Conservation (phyloP, 257 asterid genomes). For the Fraxinus excelsior region DNA sequence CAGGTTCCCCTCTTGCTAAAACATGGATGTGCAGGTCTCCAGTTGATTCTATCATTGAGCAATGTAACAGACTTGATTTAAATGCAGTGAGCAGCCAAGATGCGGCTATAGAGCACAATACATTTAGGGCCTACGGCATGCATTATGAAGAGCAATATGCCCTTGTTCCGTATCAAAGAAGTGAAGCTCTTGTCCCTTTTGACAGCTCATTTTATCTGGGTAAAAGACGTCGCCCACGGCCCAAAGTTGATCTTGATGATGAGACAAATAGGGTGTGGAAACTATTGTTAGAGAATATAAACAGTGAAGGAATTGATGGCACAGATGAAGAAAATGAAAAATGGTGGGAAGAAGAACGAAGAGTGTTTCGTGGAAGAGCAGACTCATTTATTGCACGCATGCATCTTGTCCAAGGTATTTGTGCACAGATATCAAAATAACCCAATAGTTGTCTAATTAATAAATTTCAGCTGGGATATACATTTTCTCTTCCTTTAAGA, state of each 20-base stretch:
- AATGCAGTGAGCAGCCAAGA: constrained; percentile 27
- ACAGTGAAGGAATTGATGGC: constrained; percentile 56
- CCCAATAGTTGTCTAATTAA: not conserved
- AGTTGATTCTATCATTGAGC: constrained; percentile 37
- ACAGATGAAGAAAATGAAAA: constrained; percentile 47
- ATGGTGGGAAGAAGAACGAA: constrained; percentile 59
- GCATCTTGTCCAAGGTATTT: constrained; percentile 61
- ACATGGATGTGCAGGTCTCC: constrained; percentile 26
- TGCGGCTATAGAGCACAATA: constrained; percentile 18
- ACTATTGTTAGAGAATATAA: constrained; percentile 54
- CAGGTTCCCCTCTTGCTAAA: constrained; percentile 32
- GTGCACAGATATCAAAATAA: not conserved
- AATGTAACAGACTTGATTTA: constrained; percentile 29
- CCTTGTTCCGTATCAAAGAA: constrained; percentile 45
- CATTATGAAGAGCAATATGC: constrained; percentile 30
- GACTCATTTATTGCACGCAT: constrained; percentile 60
- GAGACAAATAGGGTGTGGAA: constrained; percentile 59
- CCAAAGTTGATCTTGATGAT: constrained; percentile 57
- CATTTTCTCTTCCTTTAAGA: not conserved
- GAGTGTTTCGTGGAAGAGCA: constrained; percentile 52
- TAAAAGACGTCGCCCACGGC: constrained; percentile 38
- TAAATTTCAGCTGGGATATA: not conserved
- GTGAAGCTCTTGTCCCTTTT: constrained; percentile 43
- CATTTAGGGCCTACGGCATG: constrained; percentile 20
- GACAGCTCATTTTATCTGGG: constrained; percentile 20